Evolutionary conservation across 2,329 filamentous ascomycete genomes (phyloP), one percentile per base, ranked within the genome.

Genomic region (Colletotrichum scovillei): DNA sequence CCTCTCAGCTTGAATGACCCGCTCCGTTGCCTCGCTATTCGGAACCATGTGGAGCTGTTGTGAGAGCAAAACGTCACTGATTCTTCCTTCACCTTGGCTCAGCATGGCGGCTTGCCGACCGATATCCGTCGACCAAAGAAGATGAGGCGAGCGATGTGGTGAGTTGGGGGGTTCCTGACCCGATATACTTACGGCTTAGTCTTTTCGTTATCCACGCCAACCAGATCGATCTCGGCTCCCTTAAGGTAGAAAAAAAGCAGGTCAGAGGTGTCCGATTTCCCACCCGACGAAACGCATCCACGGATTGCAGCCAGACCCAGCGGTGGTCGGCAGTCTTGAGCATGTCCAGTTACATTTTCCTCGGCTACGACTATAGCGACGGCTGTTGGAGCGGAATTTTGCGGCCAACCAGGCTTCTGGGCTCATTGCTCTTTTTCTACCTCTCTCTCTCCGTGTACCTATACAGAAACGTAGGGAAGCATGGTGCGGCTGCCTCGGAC

Each of bases 401-500:
- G 42, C 38, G 38, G 38, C 38, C 38, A 42, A 42, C 38, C 38
- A 42, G 38, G 16, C 38, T 42, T 19, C 6, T 42, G 16, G 38
- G 38, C 38, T 42, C 38, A 42, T 42, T 42, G 38, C 38, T 19
- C 14, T 42, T 42, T 42, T 42, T 7, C 38, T 42, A 16, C 14
- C 19, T 49, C 26, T 26, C 26, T 22, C 42, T 49, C 42, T 11
- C 4, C 42, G 42, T 49, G 42, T 49, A 42, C 14, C 16, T 11
- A 49, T 49, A 4, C 42, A 1, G 42, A 63, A 22, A 22, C 2
- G 59, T 16, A 19, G 4, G 7, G 46, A 7, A 32, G 16, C 28
- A 35, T 56, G 28, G 60, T 46, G 60, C 53, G 52, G 60, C 32
- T 58, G 67, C 38, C 60, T 63, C 67, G 52, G 53, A 65, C 67